These are phyloP conservation scores for Cyberlindnera galapagoensis DNA, from an alignment of 805 yeast genomes.

Conservation along the genomic window DNA sequence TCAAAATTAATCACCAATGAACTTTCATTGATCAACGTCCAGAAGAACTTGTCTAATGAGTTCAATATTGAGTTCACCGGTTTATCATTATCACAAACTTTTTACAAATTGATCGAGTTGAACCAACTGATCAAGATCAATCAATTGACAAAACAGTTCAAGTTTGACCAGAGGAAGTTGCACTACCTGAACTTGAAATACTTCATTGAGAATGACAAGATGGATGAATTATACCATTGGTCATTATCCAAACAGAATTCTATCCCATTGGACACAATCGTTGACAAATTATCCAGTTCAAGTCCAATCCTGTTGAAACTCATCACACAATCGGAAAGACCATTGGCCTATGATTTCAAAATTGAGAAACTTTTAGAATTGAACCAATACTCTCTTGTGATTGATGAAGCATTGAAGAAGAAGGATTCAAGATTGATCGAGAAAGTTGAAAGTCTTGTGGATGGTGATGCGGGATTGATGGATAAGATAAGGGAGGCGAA, in stretches of 20 bases:
- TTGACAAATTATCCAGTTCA: too few relatives aligned
- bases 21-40: slow-evolving; percentile 35
- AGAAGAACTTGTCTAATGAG: slow-evolving; percentile 37
- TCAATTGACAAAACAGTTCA: slow-evolving; percentile 45
- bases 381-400: slow-evolving; percentile 15
- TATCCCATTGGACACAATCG: slow-evolving; percentile 45
- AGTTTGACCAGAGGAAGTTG: slow-evolving; percentile 49
- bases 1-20: slow-evolving; percentile 38
- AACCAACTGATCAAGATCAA: slow-evolving; percentile 45
- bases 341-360: slow-evolving; percentile 13
- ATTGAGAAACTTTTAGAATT: slow-evolving; percentile 14
- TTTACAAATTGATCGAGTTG: slow-evolving; percentile 37
- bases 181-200: slow-evolving; percentile 48
- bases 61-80: slow-evolving; percentile 35
- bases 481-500: slow-evolving; percentile 8
- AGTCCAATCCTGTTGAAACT: too few relatives aligned
- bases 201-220: slow-evolving; percentile 39
- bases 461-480: slow-evolving; percentile 2
- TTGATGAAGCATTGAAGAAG: slow-evolving; percentile 18
- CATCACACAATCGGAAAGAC: too few relatives aligned
- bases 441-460: slow-evolving; percentile 6
- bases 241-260: slow-evolving; percentile 55
- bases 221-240: slow-evolving; percentile 50
- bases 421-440: slow-evolving; percentile 13
- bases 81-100: slow-evolving; percentile 41